A percentile compares a stretch with the other conserved stretches of the same genome.
phyloP scores from a whole-genome alignment of 2,329 filamentous ascomycete genomes.

The Dactylellina haptotyla region DNA sequence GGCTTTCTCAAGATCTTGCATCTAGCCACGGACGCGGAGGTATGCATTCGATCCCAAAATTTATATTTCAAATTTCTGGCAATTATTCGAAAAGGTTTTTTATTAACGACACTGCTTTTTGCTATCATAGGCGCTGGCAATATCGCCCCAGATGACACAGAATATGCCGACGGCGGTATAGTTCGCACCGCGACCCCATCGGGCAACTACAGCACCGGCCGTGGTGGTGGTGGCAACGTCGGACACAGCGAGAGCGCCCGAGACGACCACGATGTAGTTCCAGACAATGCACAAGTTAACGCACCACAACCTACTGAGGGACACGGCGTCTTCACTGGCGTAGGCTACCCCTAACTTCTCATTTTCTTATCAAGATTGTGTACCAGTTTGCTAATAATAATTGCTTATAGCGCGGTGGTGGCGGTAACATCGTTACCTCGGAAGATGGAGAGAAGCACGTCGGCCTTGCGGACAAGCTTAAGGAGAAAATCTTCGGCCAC shows the following conservation, averaged over 20 bases:
- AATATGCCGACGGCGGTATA: conserved; percentile 72
- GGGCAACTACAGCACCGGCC: conserved; percentile 66
- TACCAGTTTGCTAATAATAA: conserved; percentile 8
- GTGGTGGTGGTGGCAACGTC: conserved; percentile 71
- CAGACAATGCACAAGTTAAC: conserved; percentile 30
- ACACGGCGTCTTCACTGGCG: conserved; percentile 57
- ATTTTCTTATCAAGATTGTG: background rate
- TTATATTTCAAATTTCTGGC: background rate
- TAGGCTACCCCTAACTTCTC: conserved; percentile 47
- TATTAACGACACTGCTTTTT: too few relatives aligned
- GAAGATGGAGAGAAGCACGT: conserved; percentile 51
- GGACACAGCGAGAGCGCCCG: conserved; percentile 64
- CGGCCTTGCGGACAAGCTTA: conserved; percentile 57
- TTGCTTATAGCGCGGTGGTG: conserved; percentile 57
- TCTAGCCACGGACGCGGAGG: conserved; percentile 53
- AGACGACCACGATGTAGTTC: conserved; percentile 58
- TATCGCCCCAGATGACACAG: conserved; percentile 69
- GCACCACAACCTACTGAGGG: conserved; percentile 36
- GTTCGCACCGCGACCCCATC: conserved; percentile 66
- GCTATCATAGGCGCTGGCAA: conserved; percentile 66
- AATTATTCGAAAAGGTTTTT: too few relatives aligned
- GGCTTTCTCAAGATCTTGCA: conserved; percentile 7
- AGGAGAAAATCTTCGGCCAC: conserved; percentile 56
- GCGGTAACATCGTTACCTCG: conserved; percentile 57
- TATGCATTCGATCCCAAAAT: conserved; percentile 11